These are phyloP conservation scores for Pyrenochaeta sp. DNA, from an alignment of 2,329 filamentous ascomycete species.

Conservation along the genomic window DNA sequence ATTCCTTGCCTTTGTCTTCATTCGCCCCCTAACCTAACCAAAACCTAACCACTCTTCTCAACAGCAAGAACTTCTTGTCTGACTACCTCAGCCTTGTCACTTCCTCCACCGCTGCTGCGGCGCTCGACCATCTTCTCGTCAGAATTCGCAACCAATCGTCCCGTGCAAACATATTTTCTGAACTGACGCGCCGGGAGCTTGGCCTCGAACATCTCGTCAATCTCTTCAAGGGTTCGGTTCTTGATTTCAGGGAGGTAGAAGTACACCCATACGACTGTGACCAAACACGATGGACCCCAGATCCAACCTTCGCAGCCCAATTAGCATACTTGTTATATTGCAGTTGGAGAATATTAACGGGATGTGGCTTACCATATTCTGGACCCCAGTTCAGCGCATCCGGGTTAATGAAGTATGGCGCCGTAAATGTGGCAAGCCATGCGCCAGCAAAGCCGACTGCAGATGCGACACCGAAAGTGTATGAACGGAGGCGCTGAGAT, in stretches of 20 bases:
- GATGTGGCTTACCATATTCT: slow-evolving; percentile 54
- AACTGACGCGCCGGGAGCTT: slow-evolving; percentile 40
- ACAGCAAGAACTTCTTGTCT: slow-evolving; percentile 16
- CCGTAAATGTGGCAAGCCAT: slow-evolving; percentile 65
- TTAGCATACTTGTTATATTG: background rate
- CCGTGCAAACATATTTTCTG: slow-evolving; percentile 41
- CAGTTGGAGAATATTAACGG: background rate
- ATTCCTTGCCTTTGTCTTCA: background rate
- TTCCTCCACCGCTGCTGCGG: slow-evolving; percentile 15
- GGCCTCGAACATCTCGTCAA: slow-evolving; percentile 47
- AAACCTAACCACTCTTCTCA: slow-evolving; percentile 6
- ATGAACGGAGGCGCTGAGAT: slow-evolving; percentile 64
- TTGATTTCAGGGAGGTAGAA: slow-evolving; percentile 49
- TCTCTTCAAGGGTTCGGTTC: slow-evolving; percentile 48
- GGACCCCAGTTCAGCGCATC: slow-evolving; percentile 65
- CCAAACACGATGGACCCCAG: slow-evolving; percentile 51
- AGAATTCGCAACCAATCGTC: slow-evolving; percentile 19
- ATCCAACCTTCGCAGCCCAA: slow-evolving; percentile 33
- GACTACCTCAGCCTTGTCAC: slow-evolving; percentile 29
- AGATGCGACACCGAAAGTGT: slow-evolving; percentile 65
- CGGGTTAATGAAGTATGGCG: slow-evolving; percentile 68
- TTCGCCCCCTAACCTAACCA: background rate
- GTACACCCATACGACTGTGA: slow-evolving; percentile 42
- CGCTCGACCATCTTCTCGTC: slow-evolving; percentile 19
- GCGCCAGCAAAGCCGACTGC: slow-evolving; percentile 64